Evolutionary conservation across 2,329 filamentous ascomycete genomes (phyloP).

Genomic region (Myriosclerotinia curreyana): DNA sequence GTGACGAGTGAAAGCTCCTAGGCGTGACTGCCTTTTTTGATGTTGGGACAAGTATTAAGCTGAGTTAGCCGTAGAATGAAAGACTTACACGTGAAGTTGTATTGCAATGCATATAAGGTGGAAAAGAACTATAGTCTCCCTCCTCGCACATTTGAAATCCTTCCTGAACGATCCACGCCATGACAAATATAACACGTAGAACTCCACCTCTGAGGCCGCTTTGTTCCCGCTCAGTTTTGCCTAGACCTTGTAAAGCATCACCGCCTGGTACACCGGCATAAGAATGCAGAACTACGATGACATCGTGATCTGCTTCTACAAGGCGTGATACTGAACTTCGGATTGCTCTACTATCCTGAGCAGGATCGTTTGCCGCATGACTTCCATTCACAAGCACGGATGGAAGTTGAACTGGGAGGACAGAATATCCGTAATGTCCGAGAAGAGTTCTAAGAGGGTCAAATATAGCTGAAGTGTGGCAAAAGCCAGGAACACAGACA

Average conservation of each 20-base stretch:
- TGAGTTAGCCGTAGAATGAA: not conserved
- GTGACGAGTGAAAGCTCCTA: not conserved
- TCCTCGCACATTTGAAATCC: conserved; percentile 20
- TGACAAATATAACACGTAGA: conserved; percentile 43
- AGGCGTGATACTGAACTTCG: conserved; percentile 39
- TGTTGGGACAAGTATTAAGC: not conserved
- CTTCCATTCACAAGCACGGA: conserved; percentile 38
- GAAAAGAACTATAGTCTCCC: conserved; percentile 21
- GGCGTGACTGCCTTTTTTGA: not conserved
- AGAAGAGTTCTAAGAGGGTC: conserved; percentile 40
- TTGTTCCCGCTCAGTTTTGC: conserved; percentile 31
- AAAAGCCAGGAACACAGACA: conserved; percentile 43
- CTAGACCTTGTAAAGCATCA: conserved; percentile 32
- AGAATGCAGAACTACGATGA: conserved; percentile 34
- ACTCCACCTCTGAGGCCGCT: conserved; percentile 29
- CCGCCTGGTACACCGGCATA: conserved; percentile 33
- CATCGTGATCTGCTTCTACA: conserved; percentile 38
- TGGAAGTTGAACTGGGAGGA: conserved; percentile 39
- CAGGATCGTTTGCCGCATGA: conserved; percentile 40
- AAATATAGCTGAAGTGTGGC: conserved; percentile 42
- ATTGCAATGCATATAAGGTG: conserved; percentile 14
- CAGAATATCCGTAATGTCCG: conserved; percentile 37
- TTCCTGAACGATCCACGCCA: conserved; percentile 37
- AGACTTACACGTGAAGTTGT: conserved; percentile 21
- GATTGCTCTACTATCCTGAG: conserved; percentile 42